phyloP scores from a whole-genome alignment of 2,329 filamentous ascomycete genomes.

The Torrubiella hemipterigena region DNA sequence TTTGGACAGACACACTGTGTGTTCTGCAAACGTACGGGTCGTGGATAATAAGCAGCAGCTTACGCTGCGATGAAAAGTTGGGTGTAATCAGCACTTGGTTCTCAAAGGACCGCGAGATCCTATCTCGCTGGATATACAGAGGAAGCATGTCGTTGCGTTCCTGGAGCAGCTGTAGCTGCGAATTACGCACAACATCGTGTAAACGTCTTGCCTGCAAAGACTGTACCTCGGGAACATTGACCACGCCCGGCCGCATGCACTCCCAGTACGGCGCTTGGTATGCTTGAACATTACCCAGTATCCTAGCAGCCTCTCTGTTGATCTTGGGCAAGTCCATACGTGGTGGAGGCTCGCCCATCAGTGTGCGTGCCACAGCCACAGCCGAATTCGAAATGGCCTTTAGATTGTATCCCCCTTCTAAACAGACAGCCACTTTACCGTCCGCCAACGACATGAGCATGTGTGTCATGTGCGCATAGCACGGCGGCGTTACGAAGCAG shows the following conservation, averaged over 20 bases:
- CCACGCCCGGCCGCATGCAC: slow-evolving; percentile 63
- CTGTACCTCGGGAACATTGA: slow-evolving; percentile 40
- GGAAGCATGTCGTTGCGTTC: slow-evolving; percentile 67
- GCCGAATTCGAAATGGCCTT: slow-evolving; percentile 86
- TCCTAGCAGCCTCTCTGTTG: slow-evolving; percentile 42
- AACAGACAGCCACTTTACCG: slow-evolving; percentile 81
- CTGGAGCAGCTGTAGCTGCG: slow-evolving; percentile 60
- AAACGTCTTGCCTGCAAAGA: slow-evolving; percentile 49
- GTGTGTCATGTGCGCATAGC: slow-evolving; percentile 97
- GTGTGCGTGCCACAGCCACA: slow-evolving; percentile 75
- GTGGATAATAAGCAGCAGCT: slow-evolving; percentile 76
- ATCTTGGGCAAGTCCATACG: slow-evolving; percentile 44
- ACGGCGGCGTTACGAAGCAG: slow-evolving; percentile 81
- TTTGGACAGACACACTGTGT: slow-evolving; percentile 7
- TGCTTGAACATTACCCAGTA: slow-evolving; percentile 46
- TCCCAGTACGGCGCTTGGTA: slow-evolving; percentile 68
- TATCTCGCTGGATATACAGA: slow-evolving; percentile 65
- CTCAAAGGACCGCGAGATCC: slow-evolving; percentile 65
- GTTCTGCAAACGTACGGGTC: slow-evolving; percentile 55
- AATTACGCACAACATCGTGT: slow-evolving; percentile 68
- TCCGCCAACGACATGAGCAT: slow-evolving; percentile 94
- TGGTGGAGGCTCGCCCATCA: slow-evolving; percentile 88
- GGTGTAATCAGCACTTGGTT: slow-evolving; percentile 78
- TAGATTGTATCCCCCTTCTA: slow-evolving; percentile 95
- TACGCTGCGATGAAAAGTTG: slow-evolving; percentile 51